These are phyloP conservation scores for Aegilops speltoides DNA, from an alignment of 176 grass and related monocot species.

Conservation along the genomic window DNA sequence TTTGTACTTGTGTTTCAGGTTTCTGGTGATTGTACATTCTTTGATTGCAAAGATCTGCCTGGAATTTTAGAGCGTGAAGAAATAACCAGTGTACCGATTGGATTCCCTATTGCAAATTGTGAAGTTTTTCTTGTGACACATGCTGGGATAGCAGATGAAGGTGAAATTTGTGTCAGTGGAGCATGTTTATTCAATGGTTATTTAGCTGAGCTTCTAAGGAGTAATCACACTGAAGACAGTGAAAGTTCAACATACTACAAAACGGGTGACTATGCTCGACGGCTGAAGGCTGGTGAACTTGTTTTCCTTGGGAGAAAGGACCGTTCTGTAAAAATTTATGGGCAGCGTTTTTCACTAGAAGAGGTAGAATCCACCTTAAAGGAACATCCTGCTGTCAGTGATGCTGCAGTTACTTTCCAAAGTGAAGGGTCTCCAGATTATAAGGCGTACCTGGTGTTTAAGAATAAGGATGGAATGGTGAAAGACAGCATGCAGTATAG, in stretches of 20 bases:
- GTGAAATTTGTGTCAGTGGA: conserved; percentile 81
- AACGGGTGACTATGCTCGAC: conserved; percentile 78
- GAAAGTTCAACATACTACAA: conserved; percentile 41
- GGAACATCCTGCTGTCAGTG: conserved; percentile 65
- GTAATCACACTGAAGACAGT: conserved; percentile 13
- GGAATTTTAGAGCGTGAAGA: conserved; percentile 51
- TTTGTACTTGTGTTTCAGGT: conserved; percentile 52
- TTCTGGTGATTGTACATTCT: conserved; percentile 91
- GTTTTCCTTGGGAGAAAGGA: conserved; percentile 88
- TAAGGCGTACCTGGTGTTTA: conserved; percentile 72
- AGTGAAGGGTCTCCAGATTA: conserved; percentile 38
- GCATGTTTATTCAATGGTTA: conserved; percentile 84
- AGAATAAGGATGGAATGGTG: not conserved
- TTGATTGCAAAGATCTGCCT: conserved; percentile 77
- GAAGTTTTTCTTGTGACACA: conserved; percentile 47
- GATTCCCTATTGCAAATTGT: conserved; percentile 84
- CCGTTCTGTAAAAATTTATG: conserved; percentile 73
- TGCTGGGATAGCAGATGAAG: conserved; percentile 37
- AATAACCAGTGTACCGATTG: conserved; percentile 76
- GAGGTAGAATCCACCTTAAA: conserved; percentile 80
- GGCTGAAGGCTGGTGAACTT: conserved; percentile 62
- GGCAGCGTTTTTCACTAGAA: conserved; percentile 73
- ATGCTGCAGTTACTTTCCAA: conserved; percentile 70
- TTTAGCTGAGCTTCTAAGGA: conserved; percentile 30
- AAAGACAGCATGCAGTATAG: conserved; percentile 8